These are phyloP conservation scores for Striga hermonthica DNA, from an alignment of 305 asterid genomes.

Conservation along the genomic window DNA sequence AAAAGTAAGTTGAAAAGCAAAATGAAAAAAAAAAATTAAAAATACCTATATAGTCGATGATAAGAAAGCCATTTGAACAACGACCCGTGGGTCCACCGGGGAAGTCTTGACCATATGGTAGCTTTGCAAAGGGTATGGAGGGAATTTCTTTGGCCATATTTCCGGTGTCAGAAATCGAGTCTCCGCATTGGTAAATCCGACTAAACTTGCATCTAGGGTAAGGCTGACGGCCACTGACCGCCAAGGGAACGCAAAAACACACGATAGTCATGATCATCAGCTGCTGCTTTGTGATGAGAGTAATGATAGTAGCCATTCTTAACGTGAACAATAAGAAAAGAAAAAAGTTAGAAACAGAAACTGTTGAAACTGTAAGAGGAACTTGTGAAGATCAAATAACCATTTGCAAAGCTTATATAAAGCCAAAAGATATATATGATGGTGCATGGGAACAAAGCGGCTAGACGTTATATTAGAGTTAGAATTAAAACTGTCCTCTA, in stretches of 20 bases:
- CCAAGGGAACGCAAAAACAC: not conserved
- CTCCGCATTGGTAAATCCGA: constrained; percentile 27
- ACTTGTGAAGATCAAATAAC: no score
- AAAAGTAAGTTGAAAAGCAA: not conserved
- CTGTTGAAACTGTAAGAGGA: no score
- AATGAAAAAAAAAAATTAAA: not conserved
- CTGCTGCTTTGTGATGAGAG: no score
- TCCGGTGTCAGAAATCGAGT: constrained; percentile 33
- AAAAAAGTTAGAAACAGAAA: no score
- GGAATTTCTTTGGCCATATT: constrained; percentile 11
- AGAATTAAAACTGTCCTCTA: no score
- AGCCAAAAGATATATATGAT: no score
- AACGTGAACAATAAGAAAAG: no score
- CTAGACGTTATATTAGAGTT: no score
- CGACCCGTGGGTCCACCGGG: constrained; percentile 25
- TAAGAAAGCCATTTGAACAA: constrained; percentile 33
- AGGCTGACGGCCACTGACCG: not conserved
- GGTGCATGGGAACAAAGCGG: no score
- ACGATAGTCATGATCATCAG: no score
- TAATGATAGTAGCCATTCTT: no score
- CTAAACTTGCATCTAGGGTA: constrained; percentile 12
- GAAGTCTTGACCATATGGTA: constrained; percentile 22
- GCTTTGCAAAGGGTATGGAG: not conserved
- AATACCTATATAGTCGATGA: constrained; percentile 29
- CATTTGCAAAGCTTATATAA: no score